Evolutionary conservation across 805 yeast species (phyloP).

Genomic region (Metschnikowia lochheadii): DNA sequence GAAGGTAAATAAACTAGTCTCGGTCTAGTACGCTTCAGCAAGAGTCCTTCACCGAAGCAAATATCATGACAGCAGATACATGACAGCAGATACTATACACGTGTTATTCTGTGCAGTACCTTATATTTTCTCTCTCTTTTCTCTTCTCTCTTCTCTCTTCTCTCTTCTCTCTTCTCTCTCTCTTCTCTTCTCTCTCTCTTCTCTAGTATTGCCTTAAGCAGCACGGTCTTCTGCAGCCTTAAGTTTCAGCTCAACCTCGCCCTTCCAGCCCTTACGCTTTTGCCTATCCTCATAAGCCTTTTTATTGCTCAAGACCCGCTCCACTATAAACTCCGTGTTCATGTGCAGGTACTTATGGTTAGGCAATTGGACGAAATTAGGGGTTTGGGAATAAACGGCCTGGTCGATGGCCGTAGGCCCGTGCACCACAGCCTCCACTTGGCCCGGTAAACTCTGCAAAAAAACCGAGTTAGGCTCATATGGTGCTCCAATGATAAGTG

Average conservation of each 20-base stretch:
- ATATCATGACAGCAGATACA: too few species aligned
- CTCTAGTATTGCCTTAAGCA: not conserved
- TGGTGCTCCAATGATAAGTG: constrained; percentile 70
- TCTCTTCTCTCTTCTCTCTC: too few species aligned
- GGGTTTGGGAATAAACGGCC: constrained; percentile 31
- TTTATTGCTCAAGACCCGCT: constrained; percentile 66
- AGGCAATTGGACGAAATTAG: constrained; percentile 40
- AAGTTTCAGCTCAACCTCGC: constrained; percentile 40
- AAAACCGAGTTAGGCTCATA: constrained; percentile 42
- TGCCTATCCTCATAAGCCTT: constrained; percentile 82
- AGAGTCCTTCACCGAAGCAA: too few species aligned
- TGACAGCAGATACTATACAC: too few species aligned
- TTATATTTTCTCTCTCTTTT: too few species aligned
- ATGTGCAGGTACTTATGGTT: constrained; percentile 60
- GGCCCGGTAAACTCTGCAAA: constrained; percentile 36
- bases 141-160: too few species aligned
- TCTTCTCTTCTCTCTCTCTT: too few species aligned
- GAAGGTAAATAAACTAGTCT: too few species aligned
- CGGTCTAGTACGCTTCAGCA: too few species aligned
- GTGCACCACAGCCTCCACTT: constrained; percentile 44
- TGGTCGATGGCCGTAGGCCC: constrained; percentile 49
- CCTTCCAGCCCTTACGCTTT: constrained; percentile 78
- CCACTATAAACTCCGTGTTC: constrained; percentile 66
- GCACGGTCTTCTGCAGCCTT: constrained; percentile 8
- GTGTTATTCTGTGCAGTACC: too few species aligned